Conservation (phyloP, 2,329 filamentous ascomycete species). For the Amauroascus verrucosus region DNA sequence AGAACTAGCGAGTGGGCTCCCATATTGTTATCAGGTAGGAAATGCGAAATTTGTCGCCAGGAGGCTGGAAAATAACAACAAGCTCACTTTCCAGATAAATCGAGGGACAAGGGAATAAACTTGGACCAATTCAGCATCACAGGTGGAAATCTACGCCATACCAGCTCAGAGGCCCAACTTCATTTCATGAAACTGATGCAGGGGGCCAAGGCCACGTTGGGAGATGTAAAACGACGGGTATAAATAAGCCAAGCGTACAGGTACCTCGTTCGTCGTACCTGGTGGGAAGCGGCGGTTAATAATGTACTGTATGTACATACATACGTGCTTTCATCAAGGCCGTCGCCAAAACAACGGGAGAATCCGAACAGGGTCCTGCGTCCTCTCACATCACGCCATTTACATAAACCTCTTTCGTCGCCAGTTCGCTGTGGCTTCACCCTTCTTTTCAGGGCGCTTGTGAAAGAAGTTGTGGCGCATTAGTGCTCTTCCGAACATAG, state of each 20-base stretch:
- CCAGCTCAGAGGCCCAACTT: neutral
- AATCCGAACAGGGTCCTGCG: neutral
- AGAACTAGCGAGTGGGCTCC: neutral
- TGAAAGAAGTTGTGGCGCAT: neutral
- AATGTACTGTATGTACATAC: no score
- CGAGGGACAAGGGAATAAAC: neutral
- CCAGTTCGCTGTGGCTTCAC: neutral
- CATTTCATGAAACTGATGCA: neutral
- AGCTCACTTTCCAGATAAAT: neutral
- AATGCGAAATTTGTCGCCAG: neutral
- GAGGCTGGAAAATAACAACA: neutral
- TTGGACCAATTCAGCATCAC: neutral
- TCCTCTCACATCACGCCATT: neutral
- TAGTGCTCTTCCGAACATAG: neutral
- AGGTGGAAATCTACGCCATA: neutral
- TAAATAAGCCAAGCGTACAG: neutral
- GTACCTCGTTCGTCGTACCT: slow-evolving; percentile 1
- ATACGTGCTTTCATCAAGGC: neutral
- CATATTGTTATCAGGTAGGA: neutral
- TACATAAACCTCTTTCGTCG: neutral
- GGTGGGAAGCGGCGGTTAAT: neutral
- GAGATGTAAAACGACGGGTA: slow-evolving; percentile 1
- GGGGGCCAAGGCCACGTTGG: slow-evolving; percentile 4
- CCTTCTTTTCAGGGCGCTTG: neutral
- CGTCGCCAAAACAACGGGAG: neutral